phyloP scores from a whole-genome alignment of 1,284 basidiomycete species.

The Xerocomus minutiporus region DNA sequence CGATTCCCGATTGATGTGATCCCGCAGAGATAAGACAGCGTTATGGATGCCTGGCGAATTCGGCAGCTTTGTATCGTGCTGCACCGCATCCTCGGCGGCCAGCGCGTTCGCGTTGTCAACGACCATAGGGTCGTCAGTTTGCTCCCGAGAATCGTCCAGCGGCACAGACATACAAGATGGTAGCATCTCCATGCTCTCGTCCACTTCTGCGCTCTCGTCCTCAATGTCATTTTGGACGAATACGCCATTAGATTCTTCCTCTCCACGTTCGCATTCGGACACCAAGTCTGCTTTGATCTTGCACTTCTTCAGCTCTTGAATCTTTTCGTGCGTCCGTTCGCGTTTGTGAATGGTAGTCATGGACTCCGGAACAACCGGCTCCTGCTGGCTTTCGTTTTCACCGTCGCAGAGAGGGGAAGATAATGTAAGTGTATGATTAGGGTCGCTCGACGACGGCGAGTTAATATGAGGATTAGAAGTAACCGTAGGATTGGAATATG shows the following conservation, averaged over 20 bases:
- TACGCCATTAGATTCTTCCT: slow-evolving; percentile 36
- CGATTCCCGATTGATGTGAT: slow-evolving; percentile 11
- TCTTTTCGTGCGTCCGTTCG: slow-evolving; percentile 47
- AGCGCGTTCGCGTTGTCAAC: slow-evolving; percentile 7
- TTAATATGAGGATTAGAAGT: slow-evolving; percentile 28
- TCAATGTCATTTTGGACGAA: slow-evolving; percentile 52
- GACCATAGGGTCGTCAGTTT: slow-evolving; percentile 9
- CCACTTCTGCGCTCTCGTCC: slow-evolving; percentile 58
- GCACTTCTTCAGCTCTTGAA: slow-evolving; percentile 52
- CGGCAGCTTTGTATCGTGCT: slow-evolving; percentile 1
- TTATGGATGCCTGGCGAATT: slow-evolving; percentile 5
- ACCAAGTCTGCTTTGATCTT: slow-evolving; percentile 35
- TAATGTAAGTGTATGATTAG: slow-evolving; percentile 20
- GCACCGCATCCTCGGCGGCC: slow-evolving; percentile 3
- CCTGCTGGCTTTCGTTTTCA: slow-evolving; percentile 36
- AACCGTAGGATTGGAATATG: slow-evolving; percentile 26
- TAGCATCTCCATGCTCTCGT: slow-evolving; percentile 36
- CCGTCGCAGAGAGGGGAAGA: slow-evolving; percentile 38
- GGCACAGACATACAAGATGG: slow-evolving; percentile 13
- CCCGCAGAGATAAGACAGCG: background rate
- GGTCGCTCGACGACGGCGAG: slow-evolving; percentile 20
- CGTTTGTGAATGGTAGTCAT: slow-evolving; percentile 32
- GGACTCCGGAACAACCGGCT: slow-evolving; percentile 16
- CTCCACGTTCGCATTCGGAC: slow-evolving; percentile 30
- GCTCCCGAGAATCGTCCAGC: slow-evolving; percentile 11